These are phyloP conservation scores for Brasenia schreberi DNA, from an alignment of 164 flowering plant genomes.

Conservation along the genomic window DNA sequence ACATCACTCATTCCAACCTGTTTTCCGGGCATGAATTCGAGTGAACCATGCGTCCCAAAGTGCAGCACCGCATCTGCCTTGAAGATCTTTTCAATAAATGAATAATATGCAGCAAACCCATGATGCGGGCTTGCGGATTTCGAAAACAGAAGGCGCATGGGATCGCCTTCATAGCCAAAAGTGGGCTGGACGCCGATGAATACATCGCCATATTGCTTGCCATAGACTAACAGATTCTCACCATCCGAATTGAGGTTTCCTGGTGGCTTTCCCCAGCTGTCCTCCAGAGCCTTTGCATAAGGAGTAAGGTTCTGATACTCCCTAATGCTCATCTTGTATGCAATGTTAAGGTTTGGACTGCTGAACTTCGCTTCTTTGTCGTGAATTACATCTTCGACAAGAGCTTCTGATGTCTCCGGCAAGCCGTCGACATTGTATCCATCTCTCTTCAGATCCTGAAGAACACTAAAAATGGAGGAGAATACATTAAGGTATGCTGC, in stretches of 20 bases:
- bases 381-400: slow-evolving; percentile 82
- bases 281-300: slow-evolving; percentile 77
- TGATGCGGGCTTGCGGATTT: slow-evolving; percentile 99
- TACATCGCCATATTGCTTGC: slow-evolving; percentile 87
- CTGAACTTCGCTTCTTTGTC: slow-evolving; percentile 98
- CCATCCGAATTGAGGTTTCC: slow-evolving; percentile 98
- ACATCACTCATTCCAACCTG: slow-evolving; percentile 99
- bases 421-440: slow-evolving; percentile 89
- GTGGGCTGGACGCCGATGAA: slow-evolving; percentile 99
- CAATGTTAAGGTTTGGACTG: slow-evolving; percentile 92
- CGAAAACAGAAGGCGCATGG: slow-evolving; percentile 95
- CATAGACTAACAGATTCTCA: slow-evolving; percentile 88
- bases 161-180: slow-evolving; percentile 97
- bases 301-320: slow-evolving; percentile 87
- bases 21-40: slow-evolving; percentile 99
- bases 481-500: slow-evolving; percentile 99
- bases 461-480: slow-evolving; percentile 77
- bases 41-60: slow-evolving; percentile 96
- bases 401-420: slow-evolving; percentile 71
- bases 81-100: slow-evolving; percentile 90
- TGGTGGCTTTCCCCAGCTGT: slow-evolving; percentile 98
- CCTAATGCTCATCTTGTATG: slow-evolving; percentile 87
- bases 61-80: slow-evolving; percentile 96
- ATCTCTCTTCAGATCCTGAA: slow-evolving; percentile 68
- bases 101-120: slow-evolving; percentile 97